phyloP scores from a whole-genome alignment of 2,329 filamentous ascomycete species.

The Cadophora gregata region DNA sequence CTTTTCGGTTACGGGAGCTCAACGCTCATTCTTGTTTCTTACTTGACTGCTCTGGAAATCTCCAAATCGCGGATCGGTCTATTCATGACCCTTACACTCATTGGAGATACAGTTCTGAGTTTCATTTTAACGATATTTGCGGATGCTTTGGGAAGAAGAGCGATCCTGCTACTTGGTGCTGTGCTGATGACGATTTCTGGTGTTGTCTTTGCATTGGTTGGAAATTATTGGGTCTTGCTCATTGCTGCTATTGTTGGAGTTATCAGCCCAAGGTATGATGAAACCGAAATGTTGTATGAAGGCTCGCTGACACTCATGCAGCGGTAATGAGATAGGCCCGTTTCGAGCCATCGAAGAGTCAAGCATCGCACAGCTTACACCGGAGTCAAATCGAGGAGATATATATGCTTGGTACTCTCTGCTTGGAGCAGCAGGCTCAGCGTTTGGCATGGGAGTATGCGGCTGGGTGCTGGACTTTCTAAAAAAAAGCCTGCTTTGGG shows the following conservation, averaged over 20 bases:
- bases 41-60: slow-evolving; percentile 56
- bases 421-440: slow-evolving; percentile 62
- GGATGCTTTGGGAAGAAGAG: slow-evolving; percentile 60
- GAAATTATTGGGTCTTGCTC: slow-evolving; percentile 64
- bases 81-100: slow-evolving; percentile 69
- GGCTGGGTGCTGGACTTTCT: slow-evolving; percentile 65
- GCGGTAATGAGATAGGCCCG: slow-evolving; percentile 68
- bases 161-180: slow-evolving; percentile 58
- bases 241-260: slow-evolving; percentile 64
- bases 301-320: slow-evolving; percentile 35
- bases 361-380: slow-evolving; percentile 61
- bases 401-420: slow-evolving; percentile 68
- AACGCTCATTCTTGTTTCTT: slow-evolving; percentile 62
- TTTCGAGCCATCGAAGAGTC: slow-evolving; percentile 68
- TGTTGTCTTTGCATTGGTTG: slow-evolving; percentile 56
- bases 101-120: slow-evolving; percentile 63
- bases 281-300: neutral
- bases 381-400: slow-evolving; percentile 53
- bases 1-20: slow-evolving; percentile 67
- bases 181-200: slow-evolving; percentile 62
- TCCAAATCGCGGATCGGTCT: slow-evolving; percentile 60
- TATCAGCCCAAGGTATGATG: slow-evolving; percentile 58
- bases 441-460: slow-evolving; percentile 61
- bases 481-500: slow-evolving; percentile 51
- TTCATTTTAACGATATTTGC: slow-evolving; percentile 63